These are phyloP conservation scores for Rubroboletus pulcherrimus DNA, from an alignment of 768 basidiomycete species.

Conservation along the genomic window DNA sequence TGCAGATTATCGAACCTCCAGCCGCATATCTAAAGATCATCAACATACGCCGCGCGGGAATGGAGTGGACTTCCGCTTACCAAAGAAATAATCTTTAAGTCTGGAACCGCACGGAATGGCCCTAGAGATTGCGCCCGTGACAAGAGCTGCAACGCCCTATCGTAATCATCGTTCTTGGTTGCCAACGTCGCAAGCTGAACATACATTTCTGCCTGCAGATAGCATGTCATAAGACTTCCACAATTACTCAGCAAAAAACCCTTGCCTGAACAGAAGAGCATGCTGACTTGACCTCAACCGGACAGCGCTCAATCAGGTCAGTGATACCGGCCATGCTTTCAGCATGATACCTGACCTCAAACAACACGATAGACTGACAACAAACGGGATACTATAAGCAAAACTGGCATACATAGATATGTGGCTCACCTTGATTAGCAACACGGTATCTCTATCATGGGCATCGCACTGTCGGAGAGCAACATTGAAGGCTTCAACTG, in stretches of 20 bases:
- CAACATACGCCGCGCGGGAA: background rate
- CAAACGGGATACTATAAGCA: background rate
- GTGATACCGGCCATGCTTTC: constrained; percentile 10
- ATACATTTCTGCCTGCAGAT: constrained; percentile 5
- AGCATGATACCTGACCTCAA: constrained; percentile 8
- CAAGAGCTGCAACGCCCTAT: background rate
- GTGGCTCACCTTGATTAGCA: constrained; percentile 1
- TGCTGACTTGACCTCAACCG: background rate
- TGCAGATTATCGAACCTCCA: constrained; percentile 10
- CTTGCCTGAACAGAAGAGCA: constrained; percentile 6
- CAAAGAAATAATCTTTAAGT: background rate
- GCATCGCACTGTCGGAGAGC: constrained; percentile 9
- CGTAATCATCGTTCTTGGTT: background rate
- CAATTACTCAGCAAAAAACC: background rate
- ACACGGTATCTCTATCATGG: constrained; percentile 1
- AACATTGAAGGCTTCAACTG: constrained; percentile 3
- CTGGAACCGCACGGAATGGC: background rate
- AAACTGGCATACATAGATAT: too few species aligned
- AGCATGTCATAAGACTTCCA: background rate
- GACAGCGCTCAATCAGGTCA: constrained; percentile 3
- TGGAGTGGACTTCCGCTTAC: background rate
- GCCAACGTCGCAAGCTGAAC: constrained; percentile 3
- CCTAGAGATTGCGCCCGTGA: background rate
- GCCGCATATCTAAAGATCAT: constrained; percentile 6
- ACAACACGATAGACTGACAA: constrained; percentile 5